Percentiles rank a stretch among this genome's conserved stretches.
Conservation (phyloP, 805 yeast species). For the Scheffersomyces stipitis region DNA sequence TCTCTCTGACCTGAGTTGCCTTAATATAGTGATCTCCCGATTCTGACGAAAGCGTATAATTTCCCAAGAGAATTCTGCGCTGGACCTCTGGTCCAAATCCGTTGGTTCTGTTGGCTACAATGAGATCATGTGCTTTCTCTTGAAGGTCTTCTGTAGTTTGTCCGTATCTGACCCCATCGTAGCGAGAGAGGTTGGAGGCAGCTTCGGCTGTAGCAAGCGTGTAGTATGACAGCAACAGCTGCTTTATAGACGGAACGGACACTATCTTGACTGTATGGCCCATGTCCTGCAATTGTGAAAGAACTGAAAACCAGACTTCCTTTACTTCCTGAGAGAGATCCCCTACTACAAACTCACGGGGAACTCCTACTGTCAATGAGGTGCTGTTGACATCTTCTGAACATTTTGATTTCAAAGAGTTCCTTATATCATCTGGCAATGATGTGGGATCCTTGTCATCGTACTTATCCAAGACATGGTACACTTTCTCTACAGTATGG, state of each 20-base stretch:
- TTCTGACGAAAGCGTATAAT: constrained; percentile 77
- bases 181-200: constrained; percentile 84
- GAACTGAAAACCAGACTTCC: constrained; percentile 45
- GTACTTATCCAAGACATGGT: constrained; percentile 50
- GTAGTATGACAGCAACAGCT: constrained; percentile 77
- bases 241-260: constrained; percentile 66
- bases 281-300: constrained; percentile 41
- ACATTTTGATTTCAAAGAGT: no score
- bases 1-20: constrained; percentile 67
- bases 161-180: constrained; percentile 90
- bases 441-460: constrained; percentile 85
- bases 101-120: constrained; percentile 51
- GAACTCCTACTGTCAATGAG: constrained; percentile 63
- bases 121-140: constrained; percentile 10
- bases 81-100: constrained; percentile 85
- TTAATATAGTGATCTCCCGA: constrained; percentile 72
- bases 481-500: constrained; percentile 47
- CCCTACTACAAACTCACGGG: constrained; percentile 60
- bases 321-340: constrained; percentile 51
- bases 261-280: constrained; percentile 62
- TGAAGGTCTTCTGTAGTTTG: constrained; percentile 25
- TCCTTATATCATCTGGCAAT: constrained; percentile 38
- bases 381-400: constrained; percentile 13
- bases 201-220: constrained; percentile 93
- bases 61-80: constrained; percentile 81